These are phyloP conservation scores for Pseudogymnoascus sp. DNA, from an alignment of 2,329 filamentous ascomycete genomes.

Conservation along the genomic window DNA sequence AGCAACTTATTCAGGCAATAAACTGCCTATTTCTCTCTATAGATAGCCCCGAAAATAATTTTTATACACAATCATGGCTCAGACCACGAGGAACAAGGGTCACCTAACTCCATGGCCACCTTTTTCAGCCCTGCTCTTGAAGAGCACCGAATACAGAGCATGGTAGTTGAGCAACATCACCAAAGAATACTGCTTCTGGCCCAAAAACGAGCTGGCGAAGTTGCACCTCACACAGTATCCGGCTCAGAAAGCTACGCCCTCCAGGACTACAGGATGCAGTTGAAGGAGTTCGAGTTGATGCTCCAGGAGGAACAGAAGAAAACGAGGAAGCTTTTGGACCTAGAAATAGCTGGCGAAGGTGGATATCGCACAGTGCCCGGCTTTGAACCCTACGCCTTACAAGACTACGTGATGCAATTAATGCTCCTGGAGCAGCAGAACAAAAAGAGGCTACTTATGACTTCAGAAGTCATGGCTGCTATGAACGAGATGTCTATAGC, in stretches of 20 bases:
- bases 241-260: too few species aligned
- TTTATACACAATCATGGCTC: background rate
- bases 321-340: constrained; percentile 75
- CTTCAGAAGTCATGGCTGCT: constrained; percentile 25
- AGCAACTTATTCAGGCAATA: background rate
- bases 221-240: too few species aligned
- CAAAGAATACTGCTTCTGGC: too few species aligned
- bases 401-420: constrained; percentile 85
- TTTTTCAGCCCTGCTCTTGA: constrained; percentile 67
- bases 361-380: constrained; percentile 36
- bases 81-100: background rate
- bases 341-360: constrained; percentile 48
- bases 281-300: constrained; percentile 47
- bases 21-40: background rate
- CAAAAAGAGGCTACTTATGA: constrained; percentile 79
- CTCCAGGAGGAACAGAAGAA: constrained; percentile 82
- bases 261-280: too few species aligned
- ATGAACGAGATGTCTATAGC: constrained; percentile 61
- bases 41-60: background rate
- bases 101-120: background rate
- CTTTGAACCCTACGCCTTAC: constrained; percentile 53
- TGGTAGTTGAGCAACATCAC: too few species aligned
- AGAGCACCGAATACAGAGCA: constrained; percentile 74
- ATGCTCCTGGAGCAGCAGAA: constrained; percentile 85
- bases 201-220: too few species aligned